phyloP scores from a whole-genome alignment of 495 filamentous ascomycete species.

The Penicillium verhagenii region DNA sequence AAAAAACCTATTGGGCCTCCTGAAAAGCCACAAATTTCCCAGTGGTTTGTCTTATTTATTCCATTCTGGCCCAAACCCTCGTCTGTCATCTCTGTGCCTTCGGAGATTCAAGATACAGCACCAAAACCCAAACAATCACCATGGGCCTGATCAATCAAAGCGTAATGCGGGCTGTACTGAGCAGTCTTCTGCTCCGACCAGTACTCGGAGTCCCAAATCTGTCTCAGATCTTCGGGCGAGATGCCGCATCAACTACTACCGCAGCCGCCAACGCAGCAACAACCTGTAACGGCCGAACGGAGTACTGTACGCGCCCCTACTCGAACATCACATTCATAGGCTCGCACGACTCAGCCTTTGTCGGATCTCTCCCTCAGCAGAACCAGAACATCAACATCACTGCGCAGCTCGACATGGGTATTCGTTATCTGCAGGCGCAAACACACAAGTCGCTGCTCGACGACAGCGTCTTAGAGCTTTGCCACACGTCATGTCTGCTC shows the following conservation, averaged over 20 bases:
- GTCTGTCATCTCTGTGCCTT: neutral
- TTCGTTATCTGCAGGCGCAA: conserved; percentile 69
- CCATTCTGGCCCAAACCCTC: neutral
- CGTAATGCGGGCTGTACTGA: conserved; percentile 7
- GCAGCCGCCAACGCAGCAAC: conserved; percentile 7
- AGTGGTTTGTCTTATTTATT: neutral
- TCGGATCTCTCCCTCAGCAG: conserved; percentile 56
- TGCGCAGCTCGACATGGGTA: conserved; percentile 63
- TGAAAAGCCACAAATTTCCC: neutral
- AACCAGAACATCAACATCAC: conserved; percentile 68
- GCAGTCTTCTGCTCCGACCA: conserved; percentile 11
- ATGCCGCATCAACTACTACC: neutral
- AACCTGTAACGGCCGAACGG: conserved; percentile 65
- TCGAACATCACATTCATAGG: conserved; percentile 67
- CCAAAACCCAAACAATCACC: neutral
- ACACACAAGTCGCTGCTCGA: conserved; percentile 50
- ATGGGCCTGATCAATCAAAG: conserved; percentile 3
- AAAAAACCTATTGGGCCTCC: too few species aligned
- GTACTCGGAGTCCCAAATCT: neutral
- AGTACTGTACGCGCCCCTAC: conserved; percentile 61
- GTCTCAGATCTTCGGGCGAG: neutral
- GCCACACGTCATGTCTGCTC: conserved; percentile 63
- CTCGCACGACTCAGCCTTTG: conserved; percentile 67
- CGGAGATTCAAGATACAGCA: neutral
- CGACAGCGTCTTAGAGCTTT: conserved; percentile 55